Base-by-base conservation (phyloP, 768 basidiomycete genomes). In the Lactarius hengduanensis region DNA sequence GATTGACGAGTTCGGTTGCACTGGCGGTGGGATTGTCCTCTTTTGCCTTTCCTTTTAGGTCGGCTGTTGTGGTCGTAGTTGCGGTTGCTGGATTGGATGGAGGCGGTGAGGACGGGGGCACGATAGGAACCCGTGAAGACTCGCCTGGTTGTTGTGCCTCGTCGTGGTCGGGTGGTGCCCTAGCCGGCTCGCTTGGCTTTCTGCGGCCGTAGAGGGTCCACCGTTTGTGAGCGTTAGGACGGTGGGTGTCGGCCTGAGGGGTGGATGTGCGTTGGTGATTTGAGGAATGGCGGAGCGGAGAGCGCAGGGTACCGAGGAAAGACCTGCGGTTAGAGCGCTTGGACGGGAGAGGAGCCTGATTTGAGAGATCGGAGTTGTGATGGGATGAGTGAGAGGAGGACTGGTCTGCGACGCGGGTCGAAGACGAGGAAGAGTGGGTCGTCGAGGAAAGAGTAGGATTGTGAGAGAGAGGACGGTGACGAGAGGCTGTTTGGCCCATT, bases 401-500 rank as follows among this genome's bases (percentile, higher is more conserved):
- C 18, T 36, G 30, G 50, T 63, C 58, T 18, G 57, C 18, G 47
- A 63, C 43, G n/a, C 57, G 66, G 15, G 62, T 59, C 2, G 57
- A 47, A 15, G 62, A 56, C 8, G 55, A 34, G 3, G 26, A 28
- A 20, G 62, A 63, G 2, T 62, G 61, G 2, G 32, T 36, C 8
- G n/a, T 22, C 0, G 66, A 26, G 15, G 57, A 45, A 38, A 47
- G 26, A 36, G 57, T 9, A 20, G 32, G 41, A n/a, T 40, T 34
- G 13, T 22, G 34, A 0, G 57, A 43, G 30, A 34, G 50, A 26
- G 38, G 58, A 30, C 62, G 62, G 40, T 59, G 66, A 47, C 66
- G 66, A n/a, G 66, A 67, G 26, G 62, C 2, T 5, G 18, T 32
- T 40, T 67, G 66, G 16, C 66, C 66, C 66, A 67, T 67, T 47